These are phyloP conservation scores for Aureobasidium pullulans DNA, from an alignment of 2,329 filamentous ascomycete genomes.

Conservation along the genomic window DNA sequence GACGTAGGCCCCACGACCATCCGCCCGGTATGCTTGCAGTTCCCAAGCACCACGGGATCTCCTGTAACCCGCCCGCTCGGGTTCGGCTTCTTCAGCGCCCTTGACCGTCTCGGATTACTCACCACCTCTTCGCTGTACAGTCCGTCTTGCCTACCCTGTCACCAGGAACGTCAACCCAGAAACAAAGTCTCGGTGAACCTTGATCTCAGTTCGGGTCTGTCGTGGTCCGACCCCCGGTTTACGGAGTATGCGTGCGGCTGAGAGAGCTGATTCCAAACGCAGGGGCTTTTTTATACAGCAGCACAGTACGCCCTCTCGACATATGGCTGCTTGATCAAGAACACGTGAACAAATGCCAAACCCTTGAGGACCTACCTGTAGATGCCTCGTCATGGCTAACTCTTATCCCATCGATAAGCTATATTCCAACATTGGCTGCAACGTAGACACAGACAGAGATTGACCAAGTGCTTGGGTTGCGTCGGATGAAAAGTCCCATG, in stretches of 20 bases:
- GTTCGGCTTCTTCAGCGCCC: not conserved
- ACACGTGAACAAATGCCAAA: not conserved
- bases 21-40: constrained; percentile 7
- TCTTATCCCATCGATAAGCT: no score
- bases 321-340: no score
- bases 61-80: not conserved
- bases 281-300: not conserved
- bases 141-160: not conserved
- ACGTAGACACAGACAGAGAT: no score
- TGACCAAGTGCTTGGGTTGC: not conserved
- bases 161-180: no score
- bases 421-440: no score
- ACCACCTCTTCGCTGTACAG: not conserved
- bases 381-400: no score
- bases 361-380: not conserved
- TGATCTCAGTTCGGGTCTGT: not conserved
- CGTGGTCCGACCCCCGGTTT: not conserved
- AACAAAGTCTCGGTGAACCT: not conserved
- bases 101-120: not conserved
- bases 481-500: not conserved
- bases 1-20: constrained; percentile 5
- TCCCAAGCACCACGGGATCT: constrained; percentile 7
- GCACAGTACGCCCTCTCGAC: no score
- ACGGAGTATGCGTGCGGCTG: not conserved
- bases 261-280: not conserved